Base-by-base conservation (phyloP, 805 yeast genomes). In the Ogataea nitratoaversa region DNA sequence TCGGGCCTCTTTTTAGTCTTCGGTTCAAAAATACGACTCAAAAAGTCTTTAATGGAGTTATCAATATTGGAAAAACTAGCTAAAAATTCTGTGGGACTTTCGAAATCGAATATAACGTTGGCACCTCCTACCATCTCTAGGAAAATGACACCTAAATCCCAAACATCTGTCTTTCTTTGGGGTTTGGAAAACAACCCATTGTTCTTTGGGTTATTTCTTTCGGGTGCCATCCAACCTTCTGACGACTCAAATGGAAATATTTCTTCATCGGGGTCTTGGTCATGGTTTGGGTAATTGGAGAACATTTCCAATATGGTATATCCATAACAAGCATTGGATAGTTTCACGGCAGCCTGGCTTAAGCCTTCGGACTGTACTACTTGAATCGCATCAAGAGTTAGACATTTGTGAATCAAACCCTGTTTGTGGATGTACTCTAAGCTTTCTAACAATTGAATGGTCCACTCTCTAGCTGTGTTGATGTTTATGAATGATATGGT, bases 71-170 rank as follows among this genome's bases (percentile, higher is more conserved):
- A 33, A n/a, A 53, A 55, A 35, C 39, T 50, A 1, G 63, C 63
- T 8, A 89, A 63, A 49, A 84, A 83, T n/a, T 79, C 85, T 29
- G 68, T 67, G 0, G 91, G 88, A 1, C 79, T 75, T 4, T 72
- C 64, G 51, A 68, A 83, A 19, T 72, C 76, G 9, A 76, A 70
- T 1, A 76, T 63, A 1, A 73, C 66, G 34, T 76, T 79, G 2
- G 69, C 63, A 0, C 95, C 91, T 32, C 73, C 67, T 4, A 86
- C 68, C 57, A 82, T 66, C 47, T 84, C 79, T 14, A 80, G 70
- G 49, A 91, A 82, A 6, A 84, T 59, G 0, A 86, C 86, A 7
- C 97, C 99, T 30, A 89, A 63, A 54, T 85, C 85, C 98, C 98
- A 93, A 8, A 93, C 83, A 65, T 93, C 99, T 0, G 96, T 81